These are phyloP conservation scores for Aspergillus carbonarius DNA, from an alignment of 2,329 filamentous ascomycete species.

Conservation along the genomic window DNA sequence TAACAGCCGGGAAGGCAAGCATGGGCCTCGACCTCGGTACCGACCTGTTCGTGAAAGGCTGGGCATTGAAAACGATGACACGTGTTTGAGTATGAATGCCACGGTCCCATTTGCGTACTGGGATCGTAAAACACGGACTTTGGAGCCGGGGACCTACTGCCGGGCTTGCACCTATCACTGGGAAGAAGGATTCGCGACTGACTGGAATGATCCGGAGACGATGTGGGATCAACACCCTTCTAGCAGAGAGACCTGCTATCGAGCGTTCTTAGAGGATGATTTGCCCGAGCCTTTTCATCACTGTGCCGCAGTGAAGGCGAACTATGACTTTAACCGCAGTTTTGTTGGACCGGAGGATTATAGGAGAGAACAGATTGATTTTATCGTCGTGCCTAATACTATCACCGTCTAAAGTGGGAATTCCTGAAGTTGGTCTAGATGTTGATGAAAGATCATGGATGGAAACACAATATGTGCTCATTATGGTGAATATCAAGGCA, in stretches of 20 bases:
- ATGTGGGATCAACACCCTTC: not conserved
- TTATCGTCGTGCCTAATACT: not conserved
- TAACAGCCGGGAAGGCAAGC: not conserved
- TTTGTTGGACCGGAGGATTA: not conserved
- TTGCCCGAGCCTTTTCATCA: not conserved
- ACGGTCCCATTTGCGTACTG: conserved; percentile 10
- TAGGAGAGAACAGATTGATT: not conserved
- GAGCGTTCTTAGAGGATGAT: conserved; percentile 1
- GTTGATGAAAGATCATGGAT: too few species aligned
- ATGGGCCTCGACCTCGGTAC: not conserved
- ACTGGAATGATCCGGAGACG: not conserved
- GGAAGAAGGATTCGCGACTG: not conserved
- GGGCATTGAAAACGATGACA: not conserved
- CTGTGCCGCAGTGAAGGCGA: not conserved
- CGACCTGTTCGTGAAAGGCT: not conserved
- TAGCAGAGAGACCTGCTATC: not conserved
- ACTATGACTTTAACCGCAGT: not conserved
- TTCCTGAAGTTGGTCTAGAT: too few species aligned
- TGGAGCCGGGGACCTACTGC: conserved; percentile 11
- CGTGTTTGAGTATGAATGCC: not conserved
- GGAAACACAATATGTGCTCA: too few species aligned
- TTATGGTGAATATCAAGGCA: too few species aligned
- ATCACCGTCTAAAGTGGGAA: too few species aligned
- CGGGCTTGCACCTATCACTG: conserved; percentile 11
- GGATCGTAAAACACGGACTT: conserved; percentile 2